phyloP scores from a whole-genome alignment of 768 basidiomycete species.

The Saitozyma sp. region DNA sequence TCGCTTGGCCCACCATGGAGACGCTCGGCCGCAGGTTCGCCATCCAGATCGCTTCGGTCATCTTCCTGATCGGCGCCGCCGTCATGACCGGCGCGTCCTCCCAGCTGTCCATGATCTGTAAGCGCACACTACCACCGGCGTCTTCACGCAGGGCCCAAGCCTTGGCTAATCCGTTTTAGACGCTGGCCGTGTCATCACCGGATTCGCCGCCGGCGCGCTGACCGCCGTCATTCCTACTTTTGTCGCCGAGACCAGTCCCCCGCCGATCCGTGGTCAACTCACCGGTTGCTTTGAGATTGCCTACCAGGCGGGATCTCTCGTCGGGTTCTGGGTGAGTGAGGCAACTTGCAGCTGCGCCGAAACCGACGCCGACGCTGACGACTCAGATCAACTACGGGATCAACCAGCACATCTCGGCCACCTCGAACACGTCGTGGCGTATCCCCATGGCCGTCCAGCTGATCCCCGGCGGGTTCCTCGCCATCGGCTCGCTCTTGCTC shows the following conservation, averaged over 20 bases:
- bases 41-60: constrained; percentile 48
- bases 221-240: constrained; percentile 45
- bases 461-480: constrained; percentile 66
- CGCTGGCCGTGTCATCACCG: constrained; percentile 28
- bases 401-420: constrained; percentile 5
- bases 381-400: constrained; percentile 25
- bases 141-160: too few species aligned
- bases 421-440: constrained; percentile 30
- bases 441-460: constrained; percentile 55
- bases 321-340: constrained; percentile 49
- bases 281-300: constrained; percentile 60
- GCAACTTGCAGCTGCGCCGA: too few species aligned
- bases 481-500: constrained; percentile 51
- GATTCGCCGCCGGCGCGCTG: constrained; percentile 54
- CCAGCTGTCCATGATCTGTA: too few species aligned
- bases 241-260: constrained; percentile 53
- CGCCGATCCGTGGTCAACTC: constrained; percentile 45
- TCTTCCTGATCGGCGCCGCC: constrained; percentile 56
- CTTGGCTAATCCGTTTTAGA: too few species aligned
- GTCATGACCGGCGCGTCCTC: constrained; percentile 41
- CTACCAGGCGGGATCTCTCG: constrained; percentile 58
- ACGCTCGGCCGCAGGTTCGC: constrained; percentile 54
- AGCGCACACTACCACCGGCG: too few species aligned
- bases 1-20: constrained; percentile 52
- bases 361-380: too few species aligned